Evolutionary conservation across 805 yeast genomes (phyloP).

Genomic region (Hanseniaspora meyeri): DNA sequence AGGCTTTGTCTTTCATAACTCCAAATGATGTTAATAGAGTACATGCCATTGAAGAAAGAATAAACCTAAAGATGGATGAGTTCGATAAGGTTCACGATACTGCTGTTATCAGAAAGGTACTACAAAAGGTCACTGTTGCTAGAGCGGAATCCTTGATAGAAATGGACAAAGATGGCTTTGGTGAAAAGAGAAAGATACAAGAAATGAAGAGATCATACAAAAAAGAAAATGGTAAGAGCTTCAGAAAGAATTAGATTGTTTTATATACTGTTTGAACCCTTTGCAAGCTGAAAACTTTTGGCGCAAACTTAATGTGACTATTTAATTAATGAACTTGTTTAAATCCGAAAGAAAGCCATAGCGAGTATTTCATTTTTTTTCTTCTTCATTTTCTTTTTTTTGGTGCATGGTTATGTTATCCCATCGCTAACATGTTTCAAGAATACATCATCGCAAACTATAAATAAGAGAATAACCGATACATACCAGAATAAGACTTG

Average conservation of each 20-base stretch:
- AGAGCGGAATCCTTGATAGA: constrained; percentile 85
- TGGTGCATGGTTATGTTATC: too few relatives aligned
- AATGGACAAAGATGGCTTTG: constrained; percentile 84
- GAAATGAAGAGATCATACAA: constrained; percentile 19
- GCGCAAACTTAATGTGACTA: too few relatives aligned
- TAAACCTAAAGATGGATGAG: constrained; percentile 66
- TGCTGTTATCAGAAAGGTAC: constrained; percentile 56
- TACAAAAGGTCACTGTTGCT: constrained; percentile 63
- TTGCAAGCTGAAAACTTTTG: too few relatives aligned
- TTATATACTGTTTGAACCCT: neutral
- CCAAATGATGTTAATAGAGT: constrained; percentile 76
- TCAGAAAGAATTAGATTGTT: neutral
- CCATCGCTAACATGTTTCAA: too few relatives aligned
- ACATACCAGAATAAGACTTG: too few relatives aligned
- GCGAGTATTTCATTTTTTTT: neutral
- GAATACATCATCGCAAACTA: too few relatives aligned
- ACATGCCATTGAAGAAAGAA: constrained; percentile 75
- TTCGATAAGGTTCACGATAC: constrained; percentile 63
- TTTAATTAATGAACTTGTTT: neutral
- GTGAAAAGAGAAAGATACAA: constrained; percentile 51
- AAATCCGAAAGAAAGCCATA: neutral
- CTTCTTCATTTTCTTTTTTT: too few relatives aligned
- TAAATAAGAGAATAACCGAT: too few relatives aligned
- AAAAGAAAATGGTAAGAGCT: constrained; percentile 21
- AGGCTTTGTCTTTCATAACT: constrained; percentile 66